Evolutionary conservation across 2,329 filamentous ascomycete genomes (phyloP), one percentile per base, ranked within the genome.

Genomic region (Phyllosticta citriasiana): DNA sequence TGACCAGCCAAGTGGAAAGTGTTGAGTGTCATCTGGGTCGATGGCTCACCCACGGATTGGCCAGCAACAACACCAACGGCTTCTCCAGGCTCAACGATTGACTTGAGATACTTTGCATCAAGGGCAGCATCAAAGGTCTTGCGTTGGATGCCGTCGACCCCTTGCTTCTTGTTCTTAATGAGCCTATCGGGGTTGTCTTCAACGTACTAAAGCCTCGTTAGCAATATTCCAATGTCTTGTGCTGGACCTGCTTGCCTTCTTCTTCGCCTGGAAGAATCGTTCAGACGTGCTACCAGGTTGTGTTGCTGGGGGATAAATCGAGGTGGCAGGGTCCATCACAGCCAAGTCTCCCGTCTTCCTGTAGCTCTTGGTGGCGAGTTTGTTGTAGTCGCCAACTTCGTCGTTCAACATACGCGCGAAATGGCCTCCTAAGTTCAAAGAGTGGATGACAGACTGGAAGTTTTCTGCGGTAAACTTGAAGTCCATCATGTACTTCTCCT

Each of bases 1-100:
- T 97, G 93, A 71, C 94, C 94, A 74, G 94, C 94, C 84, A 99
- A 89, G 83, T 99, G 94, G 84, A 99, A 99, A 27, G 95, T 99
- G 77, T 99, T 99, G 60, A 99, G 79, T 7, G 95, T 99, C 95
- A 99, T 99, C 74, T 99, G 94, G 10, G 94, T 99, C 2, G 92
- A 97, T 8, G 95, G 94, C 72, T 99, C 95, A 71, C 94, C 94
- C 52, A 99, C 87, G 33, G 93, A 97, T 76, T 99, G 94, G 9
- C 92, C 92, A 57, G 95, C 95, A 63, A 99, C 90, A 65, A 99
- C 95, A 66, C 94, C 94, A 26, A 99, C 92, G 26, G 94, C 93
- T 77, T 99, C 95, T 54, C 94, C 94, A 27, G 94, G 91, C 68
- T 99, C 93, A 25, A 97, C 88, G 8, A 97, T 82, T 1, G 92